Percentiles rank a stretch among this genome's conserved stretches.
phyloP scores from a whole-genome alignment of 352 stramenopile species.

The Pythium aristosporum region DNA sequence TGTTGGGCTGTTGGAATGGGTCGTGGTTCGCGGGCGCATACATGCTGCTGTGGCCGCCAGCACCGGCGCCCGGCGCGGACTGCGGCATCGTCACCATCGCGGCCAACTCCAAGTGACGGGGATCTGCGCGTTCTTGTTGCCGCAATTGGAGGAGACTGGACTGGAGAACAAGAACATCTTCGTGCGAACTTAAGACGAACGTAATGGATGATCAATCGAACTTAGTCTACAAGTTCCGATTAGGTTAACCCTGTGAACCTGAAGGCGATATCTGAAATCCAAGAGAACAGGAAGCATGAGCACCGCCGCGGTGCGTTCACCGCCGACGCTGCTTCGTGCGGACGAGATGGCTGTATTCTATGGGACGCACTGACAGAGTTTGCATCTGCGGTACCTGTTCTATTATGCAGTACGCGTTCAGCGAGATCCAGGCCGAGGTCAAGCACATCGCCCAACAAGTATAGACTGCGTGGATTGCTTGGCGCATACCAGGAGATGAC shows the following conservation, averaged over 20 bases:
- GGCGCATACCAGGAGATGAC: neutral
- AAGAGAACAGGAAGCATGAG: neutral
- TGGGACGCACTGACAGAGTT: neutral
- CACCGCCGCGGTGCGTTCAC: conserved; percentile 3
- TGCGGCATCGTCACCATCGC: conserved; percentile 23
- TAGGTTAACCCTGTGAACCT: conserved; percentile 16
- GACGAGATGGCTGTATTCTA: neutral
- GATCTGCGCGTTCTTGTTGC: neutral
- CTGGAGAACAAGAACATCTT: conserved; percentile 8
- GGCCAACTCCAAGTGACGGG: neutral
- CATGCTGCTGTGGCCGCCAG: neutral
- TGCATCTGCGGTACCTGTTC: neutral
- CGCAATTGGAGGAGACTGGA: neutral
- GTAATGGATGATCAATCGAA: neutral
- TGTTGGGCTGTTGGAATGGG: neutral
- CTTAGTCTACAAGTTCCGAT: conserved; percentile 1
- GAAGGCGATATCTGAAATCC: neutral
- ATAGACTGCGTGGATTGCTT: neutral
- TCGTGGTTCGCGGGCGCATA: neutral
- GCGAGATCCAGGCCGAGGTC: conserved; percentile 82
- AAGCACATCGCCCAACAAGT: conserved; percentile 86
- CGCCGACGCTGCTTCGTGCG: neutral
- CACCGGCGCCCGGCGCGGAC: neutral
- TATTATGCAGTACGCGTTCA: conserved; percentile 72
- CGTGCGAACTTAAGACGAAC: conserved; percentile 7